Evolutionary conservation across 352 stramenopile genomes (phyloP).

Genomic region (Phytophthora hybrid): DNA sequence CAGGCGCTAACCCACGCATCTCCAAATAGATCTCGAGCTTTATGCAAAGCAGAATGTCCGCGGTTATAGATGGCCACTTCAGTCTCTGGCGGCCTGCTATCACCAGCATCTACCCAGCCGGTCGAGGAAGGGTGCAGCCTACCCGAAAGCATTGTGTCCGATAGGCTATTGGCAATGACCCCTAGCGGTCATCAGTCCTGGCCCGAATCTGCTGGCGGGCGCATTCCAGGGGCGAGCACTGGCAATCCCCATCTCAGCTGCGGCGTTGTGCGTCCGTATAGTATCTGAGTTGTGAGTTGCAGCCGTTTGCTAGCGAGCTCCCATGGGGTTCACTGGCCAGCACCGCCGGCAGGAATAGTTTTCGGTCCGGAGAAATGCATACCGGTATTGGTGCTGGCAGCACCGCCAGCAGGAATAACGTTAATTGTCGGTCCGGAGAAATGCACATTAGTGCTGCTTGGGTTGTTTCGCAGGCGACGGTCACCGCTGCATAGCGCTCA

Average conservation of each 20-base stretch:
- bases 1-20: neutral
- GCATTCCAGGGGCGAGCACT: neutral
- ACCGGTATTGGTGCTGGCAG: no score
- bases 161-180: neutral
- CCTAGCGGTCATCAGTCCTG: slow-evolving; percentile 3
- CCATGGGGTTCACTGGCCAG: slow-evolving; percentile 22
- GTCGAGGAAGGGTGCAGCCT: neutral
- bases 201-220: neutral
- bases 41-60: neutral
- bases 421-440: slow-evolving; percentile 19
- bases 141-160: neutral
- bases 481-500: slow-evolving; percentile 1
- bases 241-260: slow-evolving; percentile 18
- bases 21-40: slow-evolving; percentile 3
- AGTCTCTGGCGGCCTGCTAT: neutral
- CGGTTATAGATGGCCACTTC: neutral
- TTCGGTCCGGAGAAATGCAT: slow-evolving; percentile 21
- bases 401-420: slow-evolving; percentile 11
- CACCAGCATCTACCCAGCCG: neutral
- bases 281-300: slow-evolving; percentile 27
- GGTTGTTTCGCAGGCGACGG: slow-evolving; percentile 1
- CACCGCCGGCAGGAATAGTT: slow-evolving; percentile 11
- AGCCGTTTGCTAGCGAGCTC: slow-evolving; percentile 4
- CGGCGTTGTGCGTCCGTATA: neutral
- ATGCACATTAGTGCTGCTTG: slow-evolving; percentile 4